A percentile compares a stretch with the other conserved stretches of the same genome.
These are phyloP conservation scores for Coemansia sp. DNA, from an alignment of 192 early-diverging fungal genomes.

Conservation along the genomic window DNA sequence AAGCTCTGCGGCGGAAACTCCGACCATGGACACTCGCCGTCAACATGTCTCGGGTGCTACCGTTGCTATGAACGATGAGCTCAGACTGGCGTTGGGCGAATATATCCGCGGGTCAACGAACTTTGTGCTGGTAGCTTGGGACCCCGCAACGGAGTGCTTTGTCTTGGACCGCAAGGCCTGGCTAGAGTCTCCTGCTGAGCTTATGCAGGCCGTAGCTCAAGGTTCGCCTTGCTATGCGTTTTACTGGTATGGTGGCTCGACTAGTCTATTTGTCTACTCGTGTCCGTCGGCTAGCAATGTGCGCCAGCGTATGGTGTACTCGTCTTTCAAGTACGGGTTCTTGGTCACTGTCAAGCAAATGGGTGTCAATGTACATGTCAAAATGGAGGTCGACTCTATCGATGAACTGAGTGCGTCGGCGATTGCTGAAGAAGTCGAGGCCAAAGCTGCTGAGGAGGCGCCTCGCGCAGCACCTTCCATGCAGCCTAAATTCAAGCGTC, in stretches of 20 bases:
- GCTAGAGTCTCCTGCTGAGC: constrained; percentile 48
- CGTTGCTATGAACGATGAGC: constrained; percentile 65
- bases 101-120: constrained; percentile 60
- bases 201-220: constrained; percentile 57
- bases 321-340: constrained; percentile 69
- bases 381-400: constrained; percentile 67
- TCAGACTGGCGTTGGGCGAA: constrained; percentile 61
- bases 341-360: constrained; percentile 60
- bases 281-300: constrained; percentile 84
- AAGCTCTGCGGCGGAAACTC: constrained; percentile 5
- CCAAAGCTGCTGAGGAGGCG: background rate
- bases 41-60: constrained; percentile 67
- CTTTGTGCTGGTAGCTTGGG: constrained; percentile 62
- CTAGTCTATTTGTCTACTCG: constrained; percentile 75
- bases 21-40: constrained; percentile 58
- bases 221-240: constrained; percentile 68
- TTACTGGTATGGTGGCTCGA: constrained; percentile 42
- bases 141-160: constrained; percentile 59
- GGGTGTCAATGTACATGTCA: constrained; percentile 63
- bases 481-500: constrained; percentile 45
- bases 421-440: constrained; percentile 58
- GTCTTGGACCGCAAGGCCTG: constrained; percentile 49
- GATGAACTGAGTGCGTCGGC: constrained; percentile 59
- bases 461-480: constrained; percentile 12
- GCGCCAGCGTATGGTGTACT: constrained; percentile 89